phyloP scores from a whole-genome alignment of 495 filamentous ascomycete genomes.

The Penicillium canariense region DNA sequence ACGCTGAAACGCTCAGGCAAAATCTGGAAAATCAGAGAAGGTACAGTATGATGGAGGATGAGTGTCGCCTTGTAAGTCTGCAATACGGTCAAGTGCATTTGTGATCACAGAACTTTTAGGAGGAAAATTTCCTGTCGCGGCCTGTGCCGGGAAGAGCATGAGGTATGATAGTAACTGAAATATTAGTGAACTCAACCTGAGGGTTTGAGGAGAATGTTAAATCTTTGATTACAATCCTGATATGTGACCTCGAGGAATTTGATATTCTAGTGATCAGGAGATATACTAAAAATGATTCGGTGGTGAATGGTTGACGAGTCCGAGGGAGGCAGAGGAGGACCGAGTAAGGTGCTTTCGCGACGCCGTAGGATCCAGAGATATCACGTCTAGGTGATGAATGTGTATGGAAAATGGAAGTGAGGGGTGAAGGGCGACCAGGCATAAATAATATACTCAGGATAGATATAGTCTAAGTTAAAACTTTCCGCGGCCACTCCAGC shows the following conservation, averaged over 20 bases:
- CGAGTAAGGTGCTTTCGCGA: no score
- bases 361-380: not conserved
- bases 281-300: no score
- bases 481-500: conserved; percentile 10
- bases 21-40: not conserved
- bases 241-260: not conserved
- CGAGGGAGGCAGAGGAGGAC: no score
- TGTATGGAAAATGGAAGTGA: no score
- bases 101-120: not conserved
- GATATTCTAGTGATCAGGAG: no score
- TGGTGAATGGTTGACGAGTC: not conserved
- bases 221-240: no score
- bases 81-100: not conserved
- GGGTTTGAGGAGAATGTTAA: no score
- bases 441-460: no score
- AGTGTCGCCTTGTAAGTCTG: not conserved
- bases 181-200: no score
- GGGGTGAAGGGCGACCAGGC: not conserved
- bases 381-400: not conserved
- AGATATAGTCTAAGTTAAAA: not conserved
- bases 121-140: not conserved
- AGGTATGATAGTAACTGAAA: no score
- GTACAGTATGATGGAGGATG: not conserved
- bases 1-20: not conserved
- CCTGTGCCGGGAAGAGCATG: not conserved